Evolutionary conservation across 768 basidiomycete species (phyloP).

Genomic region (Trametes villosa): DNA sequence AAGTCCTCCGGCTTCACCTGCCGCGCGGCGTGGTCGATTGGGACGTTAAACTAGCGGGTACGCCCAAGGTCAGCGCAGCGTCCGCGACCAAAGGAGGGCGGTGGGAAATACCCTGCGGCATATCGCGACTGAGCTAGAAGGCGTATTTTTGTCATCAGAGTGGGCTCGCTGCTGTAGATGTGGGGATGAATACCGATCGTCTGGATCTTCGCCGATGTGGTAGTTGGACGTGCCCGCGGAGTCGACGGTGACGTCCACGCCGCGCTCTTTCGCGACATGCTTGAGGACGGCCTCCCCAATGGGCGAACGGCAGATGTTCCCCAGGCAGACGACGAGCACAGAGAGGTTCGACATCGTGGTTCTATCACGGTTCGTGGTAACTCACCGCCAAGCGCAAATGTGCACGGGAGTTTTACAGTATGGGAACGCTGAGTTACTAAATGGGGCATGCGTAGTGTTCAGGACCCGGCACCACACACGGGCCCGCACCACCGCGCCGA

Average conservation of each 20-base stretch:
- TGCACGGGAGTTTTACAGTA: no score
- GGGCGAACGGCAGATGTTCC: slow-evolving; percentile 89
- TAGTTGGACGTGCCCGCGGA: slow-evolving; percentile 87
- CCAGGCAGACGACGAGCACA: slow-evolving; percentile 78
- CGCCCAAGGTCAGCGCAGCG: not conserved
- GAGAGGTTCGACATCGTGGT: slow-evolving; percentile 33
- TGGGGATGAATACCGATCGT: slow-evolving; percentile 62
- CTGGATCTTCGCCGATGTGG: slow-evolving; percentile 83
- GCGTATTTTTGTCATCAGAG: not conserved
- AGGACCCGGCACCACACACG: not conserved
- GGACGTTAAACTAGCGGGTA: slow-evolving; percentile 64
- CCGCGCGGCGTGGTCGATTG: slow-evolving; percentile 72
- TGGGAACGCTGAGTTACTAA: not conserved
- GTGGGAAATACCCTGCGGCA: slow-evolving; percentile 65
- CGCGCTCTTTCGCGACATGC: slow-evolving; percentile 67
- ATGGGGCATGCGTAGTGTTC: slow-evolving; percentile 11
- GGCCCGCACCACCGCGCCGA: not conserved
- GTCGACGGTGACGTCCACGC: slow-evolving; percentile 71
- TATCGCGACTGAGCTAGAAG: slow-evolving; percentile 63
- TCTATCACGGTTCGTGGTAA: not conserved
- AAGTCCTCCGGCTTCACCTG: slow-evolving; percentile 71
- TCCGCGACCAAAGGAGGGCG: not conserved
- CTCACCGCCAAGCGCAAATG: no score
- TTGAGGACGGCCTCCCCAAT: slow-evolving; percentile 90
- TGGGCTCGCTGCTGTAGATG: not conserved